phyloP scores from a whole-genome alignment of 192 early-diverging fungal genomes.

The Podila minutissima region DNA sequence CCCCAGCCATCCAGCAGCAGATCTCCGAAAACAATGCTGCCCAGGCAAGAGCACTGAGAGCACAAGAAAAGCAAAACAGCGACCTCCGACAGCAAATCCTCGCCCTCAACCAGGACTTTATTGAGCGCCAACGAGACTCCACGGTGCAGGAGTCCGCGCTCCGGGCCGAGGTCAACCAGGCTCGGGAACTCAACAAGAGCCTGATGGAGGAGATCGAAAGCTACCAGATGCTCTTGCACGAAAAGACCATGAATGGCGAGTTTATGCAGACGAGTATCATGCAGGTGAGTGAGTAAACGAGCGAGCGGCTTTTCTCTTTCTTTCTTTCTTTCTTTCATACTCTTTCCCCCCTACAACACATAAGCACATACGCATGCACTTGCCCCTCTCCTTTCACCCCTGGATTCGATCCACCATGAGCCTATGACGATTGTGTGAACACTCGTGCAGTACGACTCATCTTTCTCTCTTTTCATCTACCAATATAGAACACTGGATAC shows the following conservation, averaged over 20 bases:
- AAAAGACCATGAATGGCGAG: slow-evolving; percentile 84
- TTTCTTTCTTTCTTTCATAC: background rate
- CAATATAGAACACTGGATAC: slow-evolving; percentile 29
- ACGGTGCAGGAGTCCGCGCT: slow-evolving; percentile 39
- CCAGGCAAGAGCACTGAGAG: slow-evolving; percentile 49
- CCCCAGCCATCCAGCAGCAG: slow-evolving; percentile 35
- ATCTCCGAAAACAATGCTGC: slow-evolving; percentile 56
- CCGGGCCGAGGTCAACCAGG: slow-evolving; percentile 65
- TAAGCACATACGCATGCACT: too few species aligned
- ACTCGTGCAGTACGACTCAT: too few species aligned
- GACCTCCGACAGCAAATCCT: slow-evolving; percentile 52
- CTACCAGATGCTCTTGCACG: slow-evolving; percentile 81
- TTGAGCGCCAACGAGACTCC: slow-evolving; percentile 23
- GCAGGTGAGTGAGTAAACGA: slow-evolving; percentile 55
- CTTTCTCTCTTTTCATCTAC: too few species aligned
- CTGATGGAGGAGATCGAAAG: slow-evolving; percentile 86
- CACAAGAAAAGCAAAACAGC: slow-evolving; percentile 39
- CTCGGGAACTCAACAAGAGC: slow-evolving; percentile 72
- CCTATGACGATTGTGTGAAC: too few species aligned
- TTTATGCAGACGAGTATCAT: slow-evolving; percentile 70
- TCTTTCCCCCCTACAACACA: background rate
- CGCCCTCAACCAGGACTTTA: slow-evolving; percentile 46
- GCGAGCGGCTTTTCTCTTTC: background rate
- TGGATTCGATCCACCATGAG: background rate
- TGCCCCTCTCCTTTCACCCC: background rate